Evolutionary conservation across 148 eudicot genomes (phyloP), one percentile per base, ranked within the genome.

Genomic region (Fagopyrum tataricum): DNA sequence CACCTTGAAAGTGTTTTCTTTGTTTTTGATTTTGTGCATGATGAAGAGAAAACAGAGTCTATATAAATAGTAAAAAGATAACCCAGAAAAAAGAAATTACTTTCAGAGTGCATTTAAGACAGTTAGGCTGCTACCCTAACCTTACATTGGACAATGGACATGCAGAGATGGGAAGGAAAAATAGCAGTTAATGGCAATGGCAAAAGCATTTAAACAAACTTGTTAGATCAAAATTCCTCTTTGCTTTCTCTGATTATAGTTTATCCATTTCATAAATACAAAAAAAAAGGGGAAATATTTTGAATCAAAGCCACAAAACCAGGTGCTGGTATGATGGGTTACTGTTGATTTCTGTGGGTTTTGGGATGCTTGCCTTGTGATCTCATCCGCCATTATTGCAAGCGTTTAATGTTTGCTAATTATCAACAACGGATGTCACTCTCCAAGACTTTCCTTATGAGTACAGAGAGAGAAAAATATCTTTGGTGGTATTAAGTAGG

Each of bases 301-400:
- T 67, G 47, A 67, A 67, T 40, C 21, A 7, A 10, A 3, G 17
- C 52, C 73, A 43, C 75, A 81, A 81, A 71, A 74, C 78, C 72
- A 71, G 73, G 46, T 59, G 44, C 44, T 40, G 58, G 23, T 6
- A 3, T 48, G 41, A 11, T 72, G 59, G 64, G 49, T 47, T 44
- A 80, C 74, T 43, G 68, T 40, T 23, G 40, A 43, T 71, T 70
- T 75, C 72, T 74, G 77, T 24, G 73, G 75, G 72, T 59, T 78
- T 61, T 10, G 66, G 39, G 40, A 31, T 10, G n/a, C 5, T 64
- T 64, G 18, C 39, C 69, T 37, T 2, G 15, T 64, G 20, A 64
- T 12, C 4, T 14, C 39, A 13, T 37, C 18, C 5, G 43, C 42
- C 18, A 64, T 64, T 64, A 64, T 14, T 64, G 69, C 69, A 64